phyloP scores from a whole-genome alignment of 441 rosid species.

The Adansonia gregorii region DNA sequence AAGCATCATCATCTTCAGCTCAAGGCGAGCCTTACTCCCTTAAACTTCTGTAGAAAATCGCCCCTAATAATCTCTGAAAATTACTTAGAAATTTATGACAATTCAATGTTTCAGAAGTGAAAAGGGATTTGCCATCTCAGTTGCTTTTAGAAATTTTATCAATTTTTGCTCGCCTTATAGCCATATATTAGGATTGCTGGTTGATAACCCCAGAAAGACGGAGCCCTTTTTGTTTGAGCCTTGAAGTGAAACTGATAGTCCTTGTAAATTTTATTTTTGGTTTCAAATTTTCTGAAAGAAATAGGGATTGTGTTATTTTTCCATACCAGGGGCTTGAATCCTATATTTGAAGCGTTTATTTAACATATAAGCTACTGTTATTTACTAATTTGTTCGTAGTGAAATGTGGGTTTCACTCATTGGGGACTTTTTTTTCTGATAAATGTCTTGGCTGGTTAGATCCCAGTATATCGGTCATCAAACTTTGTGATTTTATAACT shows the following conservation, averaged over 20 bases:
- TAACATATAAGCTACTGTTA: neutral
- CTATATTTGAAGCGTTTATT: conserved; percentile 7
- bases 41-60: neutral
- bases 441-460: neutral
- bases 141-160: neutral
- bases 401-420: neutral
- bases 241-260: conserved; percentile 11
- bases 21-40: conserved; percentile 43
- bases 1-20: conserved; percentile 61
- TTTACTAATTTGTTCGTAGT: neutral
- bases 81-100: neutral
- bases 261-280: neutral
- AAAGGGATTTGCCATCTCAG: neutral
- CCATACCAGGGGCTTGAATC: neutral
- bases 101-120: neutral
- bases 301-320: conserved; percentile 8
- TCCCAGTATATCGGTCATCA: neutral
- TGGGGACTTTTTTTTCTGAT: neutral
- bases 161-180: conserved; percentile 7
- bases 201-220: conserved; percentile 15
- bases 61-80: neutral
- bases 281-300: conserved; percentile 18
- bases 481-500: neutral
- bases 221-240: neutral
- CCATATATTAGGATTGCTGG: neutral